A percentile compares a stretch with the other conserved stretches of the same genome.
These are phyloP conservation scores for Talaromyces sp. DNA, from an alignment of 2,329 filamentous ascomycete species.

Conservation along the genomic window DNA sequence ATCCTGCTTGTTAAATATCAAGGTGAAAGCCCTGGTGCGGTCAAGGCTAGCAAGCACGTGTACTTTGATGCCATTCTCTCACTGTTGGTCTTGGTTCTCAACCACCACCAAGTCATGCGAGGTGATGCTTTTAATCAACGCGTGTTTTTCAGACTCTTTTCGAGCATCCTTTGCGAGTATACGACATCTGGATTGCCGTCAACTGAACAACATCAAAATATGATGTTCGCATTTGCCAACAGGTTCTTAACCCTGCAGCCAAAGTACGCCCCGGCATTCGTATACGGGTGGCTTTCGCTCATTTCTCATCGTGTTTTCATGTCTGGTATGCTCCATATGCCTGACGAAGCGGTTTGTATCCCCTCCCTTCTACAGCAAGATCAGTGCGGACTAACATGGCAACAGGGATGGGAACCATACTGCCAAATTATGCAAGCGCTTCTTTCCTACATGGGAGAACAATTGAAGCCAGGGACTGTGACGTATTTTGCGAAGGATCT, in stretches of 20 bases:
- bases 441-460: constrained; percentile 68
- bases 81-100: constrained; percentile 73
- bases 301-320: constrained; percentile 82
- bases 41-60: constrained; percentile 58
- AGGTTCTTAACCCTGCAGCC: constrained; percentile 72
- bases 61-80: constrained; percentile 75
- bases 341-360: constrained; percentile 46
- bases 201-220: constrained; percentile 58
- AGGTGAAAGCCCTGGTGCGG: constrained; percentile 53
- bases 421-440: constrained; percentile 68
- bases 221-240: constrained; percentile 66
- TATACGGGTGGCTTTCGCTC: constrained; percentile 77
- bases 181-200: constrained; percentile 54
- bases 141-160: constrained; percentile 87
- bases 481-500: constrained; percentile 70
- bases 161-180: constrained; percentile 73
- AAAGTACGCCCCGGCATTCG: constrained; percentile 70
- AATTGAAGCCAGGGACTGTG: constrained; percentile 68
- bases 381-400: constrained; percentile 2
- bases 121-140: constrained; percentile 80
- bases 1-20: constrained; percentile 70
- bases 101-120: constrained; percentile 75
- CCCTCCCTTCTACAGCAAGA: not conserved
- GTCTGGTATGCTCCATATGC: constrained; percentile 66
- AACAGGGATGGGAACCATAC: constrained; percentile 67